Evolutionary conservation across 2,329 filamentous ascomycete species (phyloP).

Genomic region (Cladosporium sp.): DNA sequence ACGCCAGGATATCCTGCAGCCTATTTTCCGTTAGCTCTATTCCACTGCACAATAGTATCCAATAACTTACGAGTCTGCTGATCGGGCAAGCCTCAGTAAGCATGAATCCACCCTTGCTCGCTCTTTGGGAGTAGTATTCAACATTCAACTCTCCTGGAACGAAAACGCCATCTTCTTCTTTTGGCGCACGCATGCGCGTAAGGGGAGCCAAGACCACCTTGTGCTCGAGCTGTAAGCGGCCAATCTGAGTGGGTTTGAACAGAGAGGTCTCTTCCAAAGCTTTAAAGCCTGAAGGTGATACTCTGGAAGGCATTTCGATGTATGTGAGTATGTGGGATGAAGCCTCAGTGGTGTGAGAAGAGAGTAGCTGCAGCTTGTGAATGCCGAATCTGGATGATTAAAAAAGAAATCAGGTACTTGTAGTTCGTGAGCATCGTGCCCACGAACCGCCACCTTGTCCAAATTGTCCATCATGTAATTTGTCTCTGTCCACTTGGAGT

Average conservation of each 20-base stretch:
- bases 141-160: conserved; percentile 44
- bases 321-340: not conserved
- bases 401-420: not conserved
- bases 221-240: conserved; percentile 40
- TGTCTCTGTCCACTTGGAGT: not conserved
- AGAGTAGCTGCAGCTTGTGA: not conserved
- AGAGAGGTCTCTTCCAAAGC: conserved; percentile 31
- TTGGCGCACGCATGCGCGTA: conserved; percentile 44
- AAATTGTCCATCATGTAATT: not conserved
- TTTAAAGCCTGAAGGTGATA: conserved; percentile 23
- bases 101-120: conserved; percentile 52
- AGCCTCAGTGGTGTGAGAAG: not conserved
- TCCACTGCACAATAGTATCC: conserved; percentile 48
- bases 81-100: conserved; percentile 59
- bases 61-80: conserved; percentile 42
- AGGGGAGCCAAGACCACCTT: conserved; percentile 43
- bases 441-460: not conserved
- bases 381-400: not conserved
- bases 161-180: conserved; percentile 45
- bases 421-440: not conserved
- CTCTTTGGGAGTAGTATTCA: conserved; percentile 60
- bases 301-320: conserved; percentile 22
- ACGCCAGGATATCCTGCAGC: conserved; percentile 51
- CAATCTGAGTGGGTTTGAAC: conserved; percentile 40
- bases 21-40: not conserved